A percentile compares a stretch with the other conserved stretches of the same genome.
Evolutionary conservation across 1,284 basidiomycete species (phyloP).

Genomic region (Ustilago shanxiensis): DNA sequence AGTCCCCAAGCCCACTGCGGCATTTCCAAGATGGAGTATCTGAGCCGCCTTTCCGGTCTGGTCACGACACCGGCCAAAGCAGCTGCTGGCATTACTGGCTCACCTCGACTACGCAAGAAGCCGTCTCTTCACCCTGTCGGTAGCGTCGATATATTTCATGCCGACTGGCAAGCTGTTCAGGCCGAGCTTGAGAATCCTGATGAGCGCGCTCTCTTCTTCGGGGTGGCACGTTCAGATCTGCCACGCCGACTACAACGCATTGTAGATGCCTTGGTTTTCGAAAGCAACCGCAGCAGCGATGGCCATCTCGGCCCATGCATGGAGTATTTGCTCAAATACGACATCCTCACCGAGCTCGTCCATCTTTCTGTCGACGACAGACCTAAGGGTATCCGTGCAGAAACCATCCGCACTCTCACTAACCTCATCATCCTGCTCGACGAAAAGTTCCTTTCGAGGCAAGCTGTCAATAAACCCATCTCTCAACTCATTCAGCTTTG

Average conservation of each 20-base stretch:
- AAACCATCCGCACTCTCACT: slow-evolving; percentile 65
- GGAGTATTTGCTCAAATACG: slow-evolving; percentile 90
- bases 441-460: slow-evolving; percentile 64
- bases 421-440: slow-evolving; percentile 68
- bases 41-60: slow-evolving; percentile 49
- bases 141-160: slow-evolving; percentile 47
- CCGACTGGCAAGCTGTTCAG: slow-evolving; percentile 50
- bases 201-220: slow-evolving; percentile 82
- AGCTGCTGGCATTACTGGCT: slow-evolving; percentile 26
- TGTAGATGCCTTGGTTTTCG: slow-evolving; percentile 87
- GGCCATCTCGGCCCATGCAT: slow-evolving; percentile 81
- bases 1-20: slow-evolving; percentile 15
- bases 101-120: slow-evolving; percentile 42
- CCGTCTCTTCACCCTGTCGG: slow-evolving; percentile 45
- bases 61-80: slow-evolving; percentile 47
- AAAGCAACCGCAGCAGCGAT: slow-evolving; percentile 83
- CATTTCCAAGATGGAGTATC: slow-evolving; percentile 43
- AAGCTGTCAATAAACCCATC: slow-evolving; percentile 80
- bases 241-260: slow-evolving; percentile 83
- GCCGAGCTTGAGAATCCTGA: slow-evolving; percentile 78
- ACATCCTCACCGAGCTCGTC: slow-evolving; percentile 67
- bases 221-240: slow-evolving; percentile 85
- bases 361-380: slow-evolving; percentile 61
- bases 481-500: slow-evolving; percentile 87
- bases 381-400: slow-evolving; percentile 62